These are phyloP conservation scores for Nakaseomyces glabratus DNA, from an alignment of 1,139 yeast species.

Conservation along the genomic window DNA sequence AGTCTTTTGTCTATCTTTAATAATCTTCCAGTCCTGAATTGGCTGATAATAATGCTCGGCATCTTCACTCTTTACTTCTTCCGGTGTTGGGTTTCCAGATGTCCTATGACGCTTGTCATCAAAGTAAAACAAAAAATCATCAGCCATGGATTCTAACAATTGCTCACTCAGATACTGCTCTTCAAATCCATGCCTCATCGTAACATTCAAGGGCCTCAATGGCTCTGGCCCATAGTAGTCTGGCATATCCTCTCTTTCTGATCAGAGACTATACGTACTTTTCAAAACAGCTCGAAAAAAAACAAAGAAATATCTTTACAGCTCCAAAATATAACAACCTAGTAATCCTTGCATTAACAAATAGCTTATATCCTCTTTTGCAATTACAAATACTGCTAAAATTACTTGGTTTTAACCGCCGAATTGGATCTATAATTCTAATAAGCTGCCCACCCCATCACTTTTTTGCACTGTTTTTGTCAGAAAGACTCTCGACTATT, in stretches of 20 bases:
- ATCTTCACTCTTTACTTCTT: conserved; percentile 39
- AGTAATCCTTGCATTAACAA: too few relatives aligned
- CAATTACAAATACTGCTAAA: too few relatives aligned
- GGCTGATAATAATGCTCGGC: conserved; percentile 53
- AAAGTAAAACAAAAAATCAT: conserved; percentile 67
- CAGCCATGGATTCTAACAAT: conserved; percentile 55
- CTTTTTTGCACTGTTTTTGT: too few relatives aligned
- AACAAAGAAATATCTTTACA: too few relatives aligned
- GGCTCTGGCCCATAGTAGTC: conserved; percentile 30
- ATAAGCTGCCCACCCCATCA: too few relatives aligned
- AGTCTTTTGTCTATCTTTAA: conserved; percentile 85
- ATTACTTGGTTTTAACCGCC: too few relatives aligned
- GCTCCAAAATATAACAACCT: too few relatives aligned
- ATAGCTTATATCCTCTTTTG: too few relatives aligned
- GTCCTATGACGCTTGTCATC: conserved; percentile 89
- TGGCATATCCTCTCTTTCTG: conserved; percentile 16
- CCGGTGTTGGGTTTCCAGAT: conserved; percentile 74
- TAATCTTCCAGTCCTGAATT: conserved; percentile 81
- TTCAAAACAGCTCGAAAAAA: too few relatives aligned
- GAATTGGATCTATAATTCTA: too few relatives aligned
- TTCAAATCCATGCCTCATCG: conserved; percentile 75
- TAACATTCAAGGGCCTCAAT: conserved; percentile 41
- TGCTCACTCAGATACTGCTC: conserved; percentile 56
- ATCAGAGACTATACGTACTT: too few relatives aligned
- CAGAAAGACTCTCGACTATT: too few relatives aligned